These are phyloP conservation scores for Vigna trinervia DNA, from an alignment of 306 rosid species.

Conservation along the genomic window DNA sequence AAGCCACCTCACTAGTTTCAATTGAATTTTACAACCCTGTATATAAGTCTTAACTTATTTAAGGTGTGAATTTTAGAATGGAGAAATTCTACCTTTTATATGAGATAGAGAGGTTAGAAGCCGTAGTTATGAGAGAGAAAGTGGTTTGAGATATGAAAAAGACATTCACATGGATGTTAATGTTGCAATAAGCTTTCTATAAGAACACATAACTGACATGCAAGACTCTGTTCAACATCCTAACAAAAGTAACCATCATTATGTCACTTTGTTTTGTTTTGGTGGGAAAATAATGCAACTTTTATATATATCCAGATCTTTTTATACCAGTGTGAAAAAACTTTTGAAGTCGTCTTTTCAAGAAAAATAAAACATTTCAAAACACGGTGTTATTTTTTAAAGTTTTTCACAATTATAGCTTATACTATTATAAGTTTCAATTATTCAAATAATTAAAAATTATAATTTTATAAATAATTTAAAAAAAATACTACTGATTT, in stretches of 20 bases:
- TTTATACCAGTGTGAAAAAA: too few species aligned
- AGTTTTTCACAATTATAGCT: too few species aligned
- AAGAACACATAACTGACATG: background rate
- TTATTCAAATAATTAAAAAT: too few species aligned
- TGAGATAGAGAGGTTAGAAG: background rate
- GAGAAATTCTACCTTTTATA: background rate
- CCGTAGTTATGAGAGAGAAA: background rate
- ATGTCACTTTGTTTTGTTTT: background rate
- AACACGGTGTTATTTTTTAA: too few species aligned
- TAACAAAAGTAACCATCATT: background rate
- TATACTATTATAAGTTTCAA: too few species aligned
- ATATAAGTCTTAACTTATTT: background rate
- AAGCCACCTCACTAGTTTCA: background rate
- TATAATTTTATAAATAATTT: too few species aligned
- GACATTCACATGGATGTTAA: constrained; percentile 2
- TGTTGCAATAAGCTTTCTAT: background rate
- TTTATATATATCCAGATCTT: too few species aligned
- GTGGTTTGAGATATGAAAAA: background rate
- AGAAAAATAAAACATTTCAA: too few species aligned
- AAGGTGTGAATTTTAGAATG: background rate
- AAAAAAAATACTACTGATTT: too few species aligned
- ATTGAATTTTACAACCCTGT: background rate
- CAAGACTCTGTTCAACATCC: background rate
- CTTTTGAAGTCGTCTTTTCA: too few species aligned
- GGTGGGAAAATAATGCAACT: background rate